Conservation (phyloP, 352 stramenopile species). For the Phytopythium boreale region DNA sequence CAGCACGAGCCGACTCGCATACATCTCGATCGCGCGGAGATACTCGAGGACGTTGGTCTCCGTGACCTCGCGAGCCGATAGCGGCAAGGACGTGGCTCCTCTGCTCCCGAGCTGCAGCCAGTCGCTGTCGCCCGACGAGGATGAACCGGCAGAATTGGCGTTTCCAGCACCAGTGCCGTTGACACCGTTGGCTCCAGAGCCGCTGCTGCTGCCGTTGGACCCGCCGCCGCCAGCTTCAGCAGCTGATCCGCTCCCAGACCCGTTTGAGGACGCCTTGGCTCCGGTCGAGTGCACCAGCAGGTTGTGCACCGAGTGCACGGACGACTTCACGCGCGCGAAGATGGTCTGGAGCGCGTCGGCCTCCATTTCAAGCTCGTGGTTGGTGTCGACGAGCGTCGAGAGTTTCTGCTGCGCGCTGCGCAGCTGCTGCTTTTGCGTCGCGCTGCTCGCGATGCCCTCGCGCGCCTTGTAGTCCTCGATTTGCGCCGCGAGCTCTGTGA, state of each 20-base stretch:
- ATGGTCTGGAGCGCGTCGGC: constrained; percentile 54
- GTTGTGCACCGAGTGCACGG: constrained; percentile 70
- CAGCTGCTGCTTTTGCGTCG: constrained; percentile 52
- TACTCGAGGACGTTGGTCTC: constrained; percentile 74
- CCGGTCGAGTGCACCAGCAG: constrained; percentile 57
- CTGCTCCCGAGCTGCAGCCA: constrained; percentile 13
- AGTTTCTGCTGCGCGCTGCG: constrained; percentile 38
- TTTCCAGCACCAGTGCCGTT: constrained; percentile 8
- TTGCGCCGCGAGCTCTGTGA: constrained; percentile 36
- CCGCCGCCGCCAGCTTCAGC: not conserved
- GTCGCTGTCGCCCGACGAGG: constrained; percentile 3
- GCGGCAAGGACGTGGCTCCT: constrained; percentile 20
- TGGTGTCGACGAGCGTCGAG: constrained; percentile 29
- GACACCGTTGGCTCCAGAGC: not conserved
- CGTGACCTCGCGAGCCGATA: constrained; percentile 35
- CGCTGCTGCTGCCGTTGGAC: not conserved
- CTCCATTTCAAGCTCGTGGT: constrained; percentile 48
- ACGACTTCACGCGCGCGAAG: constrained; percentile 59
- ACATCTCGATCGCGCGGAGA: constrained; percentile 74
- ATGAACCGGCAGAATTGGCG: constrained; percentile 14
- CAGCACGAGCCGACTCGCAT: constrained; percentile 53
- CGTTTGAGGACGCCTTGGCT: constrained; percentile 20
- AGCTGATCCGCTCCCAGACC: not conserved
- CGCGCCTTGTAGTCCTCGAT: constrained; percentile 69
- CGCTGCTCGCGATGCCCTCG: constrained; percentile 58